These are phyloP conservation scores for Bromus sterilis DNA, from an alignment of 176 grass and related monocot species.

Conservation along the genomic window DNA sequence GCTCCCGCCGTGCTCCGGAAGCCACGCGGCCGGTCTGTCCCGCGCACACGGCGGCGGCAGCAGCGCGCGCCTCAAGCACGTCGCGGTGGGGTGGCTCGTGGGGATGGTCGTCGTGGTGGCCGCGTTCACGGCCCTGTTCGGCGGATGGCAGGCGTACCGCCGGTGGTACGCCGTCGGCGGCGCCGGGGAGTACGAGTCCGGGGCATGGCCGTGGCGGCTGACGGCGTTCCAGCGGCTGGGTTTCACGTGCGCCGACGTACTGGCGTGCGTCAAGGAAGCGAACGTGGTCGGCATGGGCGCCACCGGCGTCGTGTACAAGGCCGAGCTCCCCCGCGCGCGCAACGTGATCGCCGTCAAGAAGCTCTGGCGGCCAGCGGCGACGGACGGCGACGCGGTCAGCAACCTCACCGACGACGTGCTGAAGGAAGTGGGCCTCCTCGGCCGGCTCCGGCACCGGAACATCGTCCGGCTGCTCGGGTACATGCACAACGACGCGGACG, in stretches of 20 bases:
- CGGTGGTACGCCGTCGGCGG: constrained; percentile 52
- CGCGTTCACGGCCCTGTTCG: constrained; percentile 27
- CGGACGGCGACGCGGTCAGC: not conserved
- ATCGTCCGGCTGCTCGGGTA: constrained; percentile 83
- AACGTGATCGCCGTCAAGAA: constrained; percentile 84
- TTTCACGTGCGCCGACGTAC: constrained; percentile 67
- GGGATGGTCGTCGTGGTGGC: constrained; percentile 40
- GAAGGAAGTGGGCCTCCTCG: constrained; percentile 65
- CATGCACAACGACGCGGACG: constrained; percentile 63
- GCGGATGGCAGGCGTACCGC: constrained; percentile 50
- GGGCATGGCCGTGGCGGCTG: constrained; percentile 68
- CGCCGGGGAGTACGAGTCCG: constrained; percentile 20
- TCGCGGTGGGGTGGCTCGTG: constrained; percentile 48
- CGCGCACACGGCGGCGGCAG: not conserved
- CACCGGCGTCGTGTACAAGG: constrained; percentile 80
- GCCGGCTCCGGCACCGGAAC: constrained; percentile 85
- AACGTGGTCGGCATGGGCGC: constrained; percentile 96
- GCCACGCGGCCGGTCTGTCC: not conserved
- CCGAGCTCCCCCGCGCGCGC: constrained; percentile 50
- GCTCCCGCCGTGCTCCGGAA: constrained; percentile 49
- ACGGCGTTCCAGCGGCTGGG: constrained; percentile 78
- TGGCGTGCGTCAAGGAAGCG: constrained; percentile 89
- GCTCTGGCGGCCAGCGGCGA: constrained; percentile 45
- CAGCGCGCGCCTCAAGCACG: constrained; percentile 40
- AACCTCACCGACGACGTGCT: constrained; percentile 42